These are phyloP conservation scores for Populus hybrid DNA, from an alignment of 441 rosid species.

Conservation along the genomic window DNA sequence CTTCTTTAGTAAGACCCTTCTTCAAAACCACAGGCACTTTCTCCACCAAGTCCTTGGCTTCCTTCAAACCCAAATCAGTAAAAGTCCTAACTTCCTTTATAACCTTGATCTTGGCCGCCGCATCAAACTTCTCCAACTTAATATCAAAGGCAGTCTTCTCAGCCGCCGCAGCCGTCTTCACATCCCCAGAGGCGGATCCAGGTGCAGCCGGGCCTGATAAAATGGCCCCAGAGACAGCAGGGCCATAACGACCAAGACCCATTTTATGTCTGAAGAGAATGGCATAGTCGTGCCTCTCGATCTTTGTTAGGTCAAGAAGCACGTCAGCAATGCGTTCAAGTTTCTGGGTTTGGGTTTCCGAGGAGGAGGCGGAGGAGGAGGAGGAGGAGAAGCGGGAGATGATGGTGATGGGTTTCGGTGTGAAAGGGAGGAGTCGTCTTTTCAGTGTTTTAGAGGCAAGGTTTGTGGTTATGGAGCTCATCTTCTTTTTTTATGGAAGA, in stretches of 20 bases:
- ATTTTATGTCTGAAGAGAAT: conserved; percentile 30
- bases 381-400: conserved; percentile 4
- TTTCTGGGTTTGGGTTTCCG: conserved; percentile 25
- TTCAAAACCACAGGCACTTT: conserved; percentile 61
- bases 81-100: conserved; percentile 71
- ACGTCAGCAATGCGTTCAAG: conserved; percentile 31
- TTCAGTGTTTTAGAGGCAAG: conserved; percentile 14
- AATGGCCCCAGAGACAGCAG: conserved; percentile 17
- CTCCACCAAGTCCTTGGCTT: conserved; percentile 83
- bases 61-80: conserved; percentile 69
- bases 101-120: conserved; percentile 63
- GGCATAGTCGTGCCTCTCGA: conserved; percentile 30
- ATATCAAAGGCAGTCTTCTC: conserved; percentile 76
- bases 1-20: conserved; percentile 78
- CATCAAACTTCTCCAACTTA: conserved; percentile 71
- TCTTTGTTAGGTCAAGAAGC: conserved; percentile 25
- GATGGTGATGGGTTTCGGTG: conserved; percentile 5
- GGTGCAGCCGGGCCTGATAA: conserved; percentile 13
- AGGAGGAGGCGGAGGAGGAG: conserved; percentile 2
- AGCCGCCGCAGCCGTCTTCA: conserved; percentile 40
- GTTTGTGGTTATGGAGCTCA: not conserved
- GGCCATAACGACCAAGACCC: conserved; percentile 27
- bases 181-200: conserved; percentile 19
- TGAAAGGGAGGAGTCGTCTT: not conserved
- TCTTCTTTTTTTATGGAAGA: not conserved